phyloP scores from a whole-genome alignment of 2,329 filamentous ascomycete species.

The Claviceps digitariae region DNA sequence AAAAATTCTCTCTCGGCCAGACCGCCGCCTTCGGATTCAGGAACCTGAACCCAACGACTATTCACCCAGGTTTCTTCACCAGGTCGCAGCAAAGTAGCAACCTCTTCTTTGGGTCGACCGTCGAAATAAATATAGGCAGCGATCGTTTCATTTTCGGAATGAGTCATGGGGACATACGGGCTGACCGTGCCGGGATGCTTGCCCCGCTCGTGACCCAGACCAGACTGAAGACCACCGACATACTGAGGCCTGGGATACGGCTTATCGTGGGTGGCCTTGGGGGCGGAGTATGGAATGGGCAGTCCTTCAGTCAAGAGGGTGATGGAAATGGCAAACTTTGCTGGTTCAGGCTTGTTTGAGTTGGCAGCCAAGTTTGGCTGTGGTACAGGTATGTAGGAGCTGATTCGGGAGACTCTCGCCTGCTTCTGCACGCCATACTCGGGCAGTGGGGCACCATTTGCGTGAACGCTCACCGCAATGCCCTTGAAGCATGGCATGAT shows the following conservation, averaged over 20 bases:
- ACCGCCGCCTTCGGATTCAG: slow-evolving; percentile 80
- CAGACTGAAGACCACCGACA: slow-evolving; percentile 54
- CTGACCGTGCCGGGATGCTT: slow-evolving; percentile 46
- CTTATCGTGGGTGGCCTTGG: slow-evolving; percentile 62
- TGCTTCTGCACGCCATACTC: slow-evolving; percentile 95
- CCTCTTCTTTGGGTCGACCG: slow-evolving; percentile 87
- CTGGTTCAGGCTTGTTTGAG: slow-evolving; percentile 71
- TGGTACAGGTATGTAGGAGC: slow-evolving; percentile 92
- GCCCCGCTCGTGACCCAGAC: slow-evolving; percentile 32
- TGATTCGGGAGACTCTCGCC: slow-evolving; percentile 81
- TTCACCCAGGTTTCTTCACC: slow-evolving; percentile 99
- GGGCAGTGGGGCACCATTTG: slow-evolving; percentile 63
- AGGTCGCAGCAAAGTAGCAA: slow-evolving; percentile 79
- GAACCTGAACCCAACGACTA: slow-evolving; percentile 91
- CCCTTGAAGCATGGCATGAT: slow-evolving; percentile 95
- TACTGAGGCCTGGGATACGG: slow-evolving; percentile 71
- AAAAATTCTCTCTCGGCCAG: slow-evolving; percentile 93
- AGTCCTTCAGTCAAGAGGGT: slow-evolving; percentile 82
- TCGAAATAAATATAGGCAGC: slow-evolving; percentile 99
- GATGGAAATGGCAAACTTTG: slow-evolving; percentile 96
- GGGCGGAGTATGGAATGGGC: slow-evolving; percentile 83
- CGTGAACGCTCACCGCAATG: slow-evolving; percentile 94
- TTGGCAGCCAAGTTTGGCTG: slow-evolving; percentile 55
- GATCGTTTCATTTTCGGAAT: slow-evolving; percentile 90
- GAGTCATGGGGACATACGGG: slow-evolving; percentile 85